Evolutionary conservation across 441 rosid genomes (phyloP).

Genomic region (Arabidopsis lyrata): DNA sequence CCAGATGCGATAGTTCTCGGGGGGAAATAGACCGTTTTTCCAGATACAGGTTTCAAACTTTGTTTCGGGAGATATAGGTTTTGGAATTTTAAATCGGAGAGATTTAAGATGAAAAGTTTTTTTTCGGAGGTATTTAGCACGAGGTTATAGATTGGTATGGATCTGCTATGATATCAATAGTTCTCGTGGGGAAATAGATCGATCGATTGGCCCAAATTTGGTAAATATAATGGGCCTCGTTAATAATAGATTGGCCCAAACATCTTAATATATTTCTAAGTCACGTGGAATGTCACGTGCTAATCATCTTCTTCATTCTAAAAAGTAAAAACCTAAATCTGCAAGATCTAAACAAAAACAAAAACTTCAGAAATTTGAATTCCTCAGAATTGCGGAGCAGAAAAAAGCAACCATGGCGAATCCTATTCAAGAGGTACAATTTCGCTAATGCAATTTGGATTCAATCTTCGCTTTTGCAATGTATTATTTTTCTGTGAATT

Average conservation of each 20-base stretch:
- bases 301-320: not conserved
- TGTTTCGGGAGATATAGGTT: no score
- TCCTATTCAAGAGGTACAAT: constrained; percentile 68
- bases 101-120: no score
- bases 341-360: not conserved
- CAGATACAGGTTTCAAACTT: no score
- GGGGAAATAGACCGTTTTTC: no score
- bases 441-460: not conserved
- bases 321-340: not conserved
- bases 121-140: no score
- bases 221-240: not conserved
- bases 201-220: no score
- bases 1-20: no score
- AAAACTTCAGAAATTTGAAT: not conserved
- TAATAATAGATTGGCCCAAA: not conserved
- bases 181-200: no score
- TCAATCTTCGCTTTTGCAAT: not conserved
- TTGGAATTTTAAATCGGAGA: no score
- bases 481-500: not conserved
- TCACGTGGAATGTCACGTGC: not conserved
- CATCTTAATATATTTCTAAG: not conserved
- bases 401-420: constrained; percentile 19
- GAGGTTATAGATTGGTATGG: no score
- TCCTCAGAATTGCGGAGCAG: not conserved
- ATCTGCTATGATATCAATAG: no score